Evolutionary conservation across 495 filamentous ascomycete genomes (phyloP).

Genomic region (Darksidea phi): DNA sequence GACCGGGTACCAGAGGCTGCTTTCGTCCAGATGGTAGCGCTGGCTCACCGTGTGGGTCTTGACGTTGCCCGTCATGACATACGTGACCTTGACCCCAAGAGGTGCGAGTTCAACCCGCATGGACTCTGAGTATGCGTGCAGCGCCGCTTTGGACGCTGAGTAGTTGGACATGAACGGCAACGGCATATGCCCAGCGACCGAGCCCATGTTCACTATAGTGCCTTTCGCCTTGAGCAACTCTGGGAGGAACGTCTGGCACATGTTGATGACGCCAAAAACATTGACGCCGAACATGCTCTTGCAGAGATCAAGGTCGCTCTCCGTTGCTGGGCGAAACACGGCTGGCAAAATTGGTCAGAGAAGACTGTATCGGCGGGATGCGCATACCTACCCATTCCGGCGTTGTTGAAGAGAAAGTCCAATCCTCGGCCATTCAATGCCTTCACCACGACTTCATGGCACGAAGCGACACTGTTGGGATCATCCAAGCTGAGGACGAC

Average conservation of each 20-base stretch:
- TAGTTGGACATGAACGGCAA: too few relatives aligned
- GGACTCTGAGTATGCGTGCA: too few relatives aligned
- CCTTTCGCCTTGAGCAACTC: too few relatives aligned
- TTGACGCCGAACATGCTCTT: background rate
- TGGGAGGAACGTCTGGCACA: background rate
- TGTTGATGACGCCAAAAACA: background rate
- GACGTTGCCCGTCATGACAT: too few relatives aligned
- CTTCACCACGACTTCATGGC: background rate
- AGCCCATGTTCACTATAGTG: background rate
- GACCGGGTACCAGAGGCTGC: background rate
- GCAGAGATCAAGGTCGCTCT: background rate
- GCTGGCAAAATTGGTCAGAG: background rate
- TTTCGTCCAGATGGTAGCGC: background rate
- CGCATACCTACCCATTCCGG: background rate
- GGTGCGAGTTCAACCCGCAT: too few relatives aligned
- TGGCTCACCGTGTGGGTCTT: too few relatives aligned
- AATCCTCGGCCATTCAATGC: background rate
- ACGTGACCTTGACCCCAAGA: too few relatives aligned
- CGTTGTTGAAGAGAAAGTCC: background rate
- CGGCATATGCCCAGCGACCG: background rate
- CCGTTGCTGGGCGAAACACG: background rate
- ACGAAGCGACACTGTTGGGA: background rate
- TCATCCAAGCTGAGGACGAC: background rate
- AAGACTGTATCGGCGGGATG: too few relatives aligned
- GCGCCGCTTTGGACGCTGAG: too few relatives aligned